A percentile compares a stretch with the other conserved stretches of the same genome.
Evolutionary conservation across 2,329 filamentous ascomycete genomes (phyloP).

Genomic region (Aspergillus ochraceus): DNA sequence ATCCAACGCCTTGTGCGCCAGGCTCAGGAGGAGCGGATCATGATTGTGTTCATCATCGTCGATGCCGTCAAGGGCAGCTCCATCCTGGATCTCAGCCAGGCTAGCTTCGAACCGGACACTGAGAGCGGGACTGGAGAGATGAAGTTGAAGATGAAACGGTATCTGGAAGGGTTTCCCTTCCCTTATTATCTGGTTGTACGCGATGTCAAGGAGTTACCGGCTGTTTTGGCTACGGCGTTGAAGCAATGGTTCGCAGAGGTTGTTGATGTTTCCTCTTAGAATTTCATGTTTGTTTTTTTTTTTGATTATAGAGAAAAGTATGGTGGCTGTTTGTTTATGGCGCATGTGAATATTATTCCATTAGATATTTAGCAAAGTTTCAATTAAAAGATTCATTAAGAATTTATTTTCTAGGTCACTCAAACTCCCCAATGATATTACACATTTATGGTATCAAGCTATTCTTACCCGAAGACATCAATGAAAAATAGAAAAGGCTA

Average conservation of each 20-base stretch:
- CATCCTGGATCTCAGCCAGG: slow-evolving; percentile 86
- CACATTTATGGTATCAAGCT: not conserved
- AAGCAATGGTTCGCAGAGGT: slow-evolving; percentile 92
- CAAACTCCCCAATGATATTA: too few species aligned
- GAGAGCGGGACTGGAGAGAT: slow-evolving; percentile 58
- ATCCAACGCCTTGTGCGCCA: slow-evolving; percentile 81
- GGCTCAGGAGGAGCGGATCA: slow-evolving; percentile 89
- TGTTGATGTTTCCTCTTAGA: slow-evolving; percentile 47
- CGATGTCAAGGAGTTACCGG: slow-evolving; percentile 85
- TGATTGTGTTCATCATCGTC: slow-evolving; percentile 97
- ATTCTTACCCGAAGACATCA: not conserved
- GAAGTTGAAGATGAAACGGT: slow-evolving; percentile 78
- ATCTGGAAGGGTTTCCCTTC: slow-evolving; percentile 95
- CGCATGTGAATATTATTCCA: slow-evolving; percentile 5
- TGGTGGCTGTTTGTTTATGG: not conserved
- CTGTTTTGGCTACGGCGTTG: slow-evolving; percentile 80
- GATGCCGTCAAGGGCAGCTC: slow-evolving; percentile 60
- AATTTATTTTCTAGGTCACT: not conserved
- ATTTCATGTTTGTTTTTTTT: not conserved
- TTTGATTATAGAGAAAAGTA: slow-evolving; percentile 9
- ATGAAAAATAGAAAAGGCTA: not conserved
- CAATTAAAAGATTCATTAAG: not conserved
- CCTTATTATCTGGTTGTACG: slow-evolving; percentile 94
- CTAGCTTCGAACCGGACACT: slow-evolving; percentile 71
- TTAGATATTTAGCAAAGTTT: not conserved